These are phyloP conservation scores for Botryotinia calthae DNA, from an alignment of 2,329 filamentous ascomycete genomes.

Conservation along the genomic window DNA sequence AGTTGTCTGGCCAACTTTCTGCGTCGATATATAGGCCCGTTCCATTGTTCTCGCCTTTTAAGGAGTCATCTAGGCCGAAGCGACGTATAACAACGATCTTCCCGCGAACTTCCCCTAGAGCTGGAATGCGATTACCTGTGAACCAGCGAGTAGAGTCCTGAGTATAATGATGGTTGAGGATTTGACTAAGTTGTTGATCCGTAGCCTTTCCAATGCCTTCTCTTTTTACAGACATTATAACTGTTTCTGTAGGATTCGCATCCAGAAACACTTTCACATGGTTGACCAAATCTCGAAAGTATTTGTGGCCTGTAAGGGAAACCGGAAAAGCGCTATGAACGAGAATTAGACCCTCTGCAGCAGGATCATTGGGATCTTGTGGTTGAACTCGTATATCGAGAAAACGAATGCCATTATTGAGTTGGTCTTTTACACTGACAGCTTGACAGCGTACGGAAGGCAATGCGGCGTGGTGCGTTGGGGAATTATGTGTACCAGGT, in stretches of 20 bases:
- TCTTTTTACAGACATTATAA: constrained; percentile 86
- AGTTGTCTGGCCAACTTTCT: constrained; percentile 82
- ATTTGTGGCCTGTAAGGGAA: constrained; percentile 75
- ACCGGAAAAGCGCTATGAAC: constrained; percentile 92
- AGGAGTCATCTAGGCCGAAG: constrained; percentile 62
- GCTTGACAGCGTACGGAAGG: constrained; percentile 93
- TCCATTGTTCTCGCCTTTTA: constrained; percentile 49
- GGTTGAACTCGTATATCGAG: constrained; percentile 85
- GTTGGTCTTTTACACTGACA: constrained; percentile 71
- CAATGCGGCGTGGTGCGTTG: constrained; percentile 78
- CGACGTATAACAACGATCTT: constrained; percentile 82
- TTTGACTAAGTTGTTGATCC: constrained; percentile 73
- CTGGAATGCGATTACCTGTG: constrained; percentile 72
- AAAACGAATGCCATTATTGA: constrained; percentile 89
- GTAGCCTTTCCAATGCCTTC: constrained; percentile 80
- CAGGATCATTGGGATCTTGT: constrained; percentile 52
- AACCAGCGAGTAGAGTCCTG: constrained; percentile 66
- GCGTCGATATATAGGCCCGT: constrained; percentile 61
- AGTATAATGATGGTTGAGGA: constrained; percentile 72
- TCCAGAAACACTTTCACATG: constrained; percentile 74
- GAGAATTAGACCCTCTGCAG: constrained; percentile 68
- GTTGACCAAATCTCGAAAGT: constrained; percentile 70
- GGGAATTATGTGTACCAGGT: constrained; percentile 93
- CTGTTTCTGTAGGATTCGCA: constrained; percentile 72
- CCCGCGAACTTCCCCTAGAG: constrained; percentile 73